A percentile compares a stretch with the other conserved stretches of the same genome.
These are phyloP conservation scores for Kwoniella shivajii DNA, from an alignment of 1,284 basidiomycete genomes.

Conservation along the genomic window DNA sequence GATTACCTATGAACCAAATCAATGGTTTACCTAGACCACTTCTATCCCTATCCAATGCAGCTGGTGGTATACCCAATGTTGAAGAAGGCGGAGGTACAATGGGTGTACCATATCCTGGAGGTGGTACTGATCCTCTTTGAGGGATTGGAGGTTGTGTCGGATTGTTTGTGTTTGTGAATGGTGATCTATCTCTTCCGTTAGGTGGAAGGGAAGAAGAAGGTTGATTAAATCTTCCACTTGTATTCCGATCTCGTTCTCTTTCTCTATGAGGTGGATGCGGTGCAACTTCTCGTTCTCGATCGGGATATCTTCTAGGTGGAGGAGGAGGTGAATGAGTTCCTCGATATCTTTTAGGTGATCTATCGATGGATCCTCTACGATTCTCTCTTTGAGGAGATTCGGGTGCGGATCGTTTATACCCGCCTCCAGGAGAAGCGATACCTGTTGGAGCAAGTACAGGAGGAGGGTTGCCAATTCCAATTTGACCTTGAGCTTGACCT, in stretches of 20 bases:
- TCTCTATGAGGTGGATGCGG: conserved; percentile 5
- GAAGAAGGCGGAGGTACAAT: neutral
- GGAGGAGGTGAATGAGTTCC: conserved; percentile 17
- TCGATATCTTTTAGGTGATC: conserved; percentile 22
- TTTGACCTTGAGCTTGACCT: neutral
- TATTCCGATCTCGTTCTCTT: conserved; percentile 3
- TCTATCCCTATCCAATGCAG: conserved; percentile 53
- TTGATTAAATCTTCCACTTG: conserved; percentile 2
- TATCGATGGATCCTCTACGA: conserved; percentile 8
- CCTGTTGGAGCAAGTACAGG: neutral
- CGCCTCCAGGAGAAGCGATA: conserved; percentile 4
- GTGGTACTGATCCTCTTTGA: neutral
- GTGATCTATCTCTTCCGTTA: conserved; percentile 13
- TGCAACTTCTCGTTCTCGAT: conserved; percentile 3
- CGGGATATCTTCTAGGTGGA: conserved; percentile 6
- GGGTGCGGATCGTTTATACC: conserved; percentile 18
- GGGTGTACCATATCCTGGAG: neutral
- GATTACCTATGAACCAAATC: conserved; percentile 75
- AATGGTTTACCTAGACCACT: conserved; percentile 67
- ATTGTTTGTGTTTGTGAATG: neutral
- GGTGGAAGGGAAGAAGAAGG: neutral
- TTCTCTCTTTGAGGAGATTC: neutral
- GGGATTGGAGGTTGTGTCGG: neutral
- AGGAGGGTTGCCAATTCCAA: too few species aligned
- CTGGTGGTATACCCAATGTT: conserved; percentile 1